A percentile compares a stretch with the other conserved stretches of the same genome.
Evolutionary conservation across 805 yeast species (phyloP).

Genomic region (Jamesozyma lodderae): DNA sequence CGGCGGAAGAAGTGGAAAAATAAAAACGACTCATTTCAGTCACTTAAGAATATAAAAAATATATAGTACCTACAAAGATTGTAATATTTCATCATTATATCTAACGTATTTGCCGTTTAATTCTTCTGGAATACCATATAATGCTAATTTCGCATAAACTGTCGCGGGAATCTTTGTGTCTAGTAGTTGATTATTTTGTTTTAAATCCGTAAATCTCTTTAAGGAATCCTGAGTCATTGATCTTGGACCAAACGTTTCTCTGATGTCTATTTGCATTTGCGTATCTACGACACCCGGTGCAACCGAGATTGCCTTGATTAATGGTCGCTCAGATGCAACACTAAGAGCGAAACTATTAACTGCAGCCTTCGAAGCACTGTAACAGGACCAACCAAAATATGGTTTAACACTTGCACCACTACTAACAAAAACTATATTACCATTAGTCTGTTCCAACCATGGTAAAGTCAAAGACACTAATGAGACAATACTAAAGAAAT

Average conservation of each 20-base stretch:
- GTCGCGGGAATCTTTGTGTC: slow-evolving; percentile 66
- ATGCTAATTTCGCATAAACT: slow-evolving; percentile 57
- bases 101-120: slow-evolving; percentile 64
- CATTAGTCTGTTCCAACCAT: slow-evolving; percentile 41
- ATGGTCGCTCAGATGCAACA: slow-evolving; percentile 58
- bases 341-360: slow-evolving; percentile 65
- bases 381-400: slow-evolving; percentile 66
- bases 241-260: slow-evolving; percentile 47
- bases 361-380: slow-evolving; percentile 89
- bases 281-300: slow-evolving; percentile 97
- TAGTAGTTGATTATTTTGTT: slow-evolving; percentile 47
- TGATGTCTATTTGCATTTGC: slow-evolving; percentile 72
- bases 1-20: neutral
- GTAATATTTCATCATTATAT: slow-evolving; percentile 38
- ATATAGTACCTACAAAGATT: neutral
- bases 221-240: slow-evolving; percentile 55
- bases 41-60: neutral
- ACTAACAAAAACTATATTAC: slow-evolving; percentile 69
- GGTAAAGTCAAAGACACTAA: slow-evolving; percentile 51
- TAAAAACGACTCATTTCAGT: neutral
- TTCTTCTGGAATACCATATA: slow-evolving; percentile 45
- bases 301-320: slow-evolving; percentile 44
- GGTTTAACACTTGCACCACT: slow-evolving; percentile 71
- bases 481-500: slow-evolving; percentile 65
- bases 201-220: slow-evolving; percentile 55